Evolutionary conservation across 148 eudicot species (phyloP).

Genomic region (Chenopodium album): DNA sequence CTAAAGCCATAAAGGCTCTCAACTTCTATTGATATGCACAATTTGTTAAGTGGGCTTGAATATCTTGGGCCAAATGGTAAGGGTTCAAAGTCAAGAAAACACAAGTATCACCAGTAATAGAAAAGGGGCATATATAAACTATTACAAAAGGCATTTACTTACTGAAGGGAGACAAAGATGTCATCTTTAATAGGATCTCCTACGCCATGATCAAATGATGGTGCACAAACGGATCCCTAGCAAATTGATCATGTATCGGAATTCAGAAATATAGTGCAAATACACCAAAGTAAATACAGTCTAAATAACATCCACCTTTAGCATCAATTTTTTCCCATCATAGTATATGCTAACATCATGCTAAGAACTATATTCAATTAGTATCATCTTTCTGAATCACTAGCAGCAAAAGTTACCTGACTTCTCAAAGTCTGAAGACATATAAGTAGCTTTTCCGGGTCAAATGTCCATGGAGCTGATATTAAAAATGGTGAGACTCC

Average conservation of each 20-base stretch:
- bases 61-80: neutral
- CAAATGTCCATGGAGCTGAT: constrained; percentile 99
- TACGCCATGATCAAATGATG: constrained; percentile 96
- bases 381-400: neutral
- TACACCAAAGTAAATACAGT: constrained; percentile 5
- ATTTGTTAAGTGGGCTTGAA: neutral
- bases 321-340: neutral
- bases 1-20: no score
- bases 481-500: constrained; percentile 24
- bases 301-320: neutral
- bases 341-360: neutral
- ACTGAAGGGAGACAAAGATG: constrained; percentile 82
- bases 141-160: constrained; percentile 28
- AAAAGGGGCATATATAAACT: neutral
- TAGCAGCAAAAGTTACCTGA: constrained; percentile 46
- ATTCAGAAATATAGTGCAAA: constrained; percentile 3
- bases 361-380: neutral
- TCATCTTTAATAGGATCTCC: constrained; percentile 98
- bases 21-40: neutral
- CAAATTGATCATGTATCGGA: neutral
- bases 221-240: constrained; percentile 90
- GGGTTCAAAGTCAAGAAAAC: neutral
- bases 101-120: neutral
- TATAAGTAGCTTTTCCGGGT: constrained; percentile 62
- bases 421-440: constrained; percentile 68